Percentiles rank a stretch among this genome's conserved stretches.
Evolutionary conservation across 73 alveolate genomes (phyloP).

Genomic region (Blepharisma japonicum): DNA sequence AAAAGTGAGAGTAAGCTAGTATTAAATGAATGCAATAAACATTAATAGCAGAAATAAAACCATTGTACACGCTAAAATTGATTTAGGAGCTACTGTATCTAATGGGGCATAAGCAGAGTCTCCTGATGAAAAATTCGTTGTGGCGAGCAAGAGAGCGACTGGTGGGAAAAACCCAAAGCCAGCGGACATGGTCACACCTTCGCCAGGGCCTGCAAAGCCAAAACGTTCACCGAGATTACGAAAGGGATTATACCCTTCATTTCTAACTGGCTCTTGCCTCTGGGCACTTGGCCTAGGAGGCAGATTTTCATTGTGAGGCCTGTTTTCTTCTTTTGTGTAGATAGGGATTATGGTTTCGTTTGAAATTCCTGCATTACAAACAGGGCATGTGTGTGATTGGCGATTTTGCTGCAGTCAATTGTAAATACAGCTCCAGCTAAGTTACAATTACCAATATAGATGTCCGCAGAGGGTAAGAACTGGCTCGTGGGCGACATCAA

Average conservation of each 20-base stretch:
- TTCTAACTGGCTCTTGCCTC: conserved; percentile 48
- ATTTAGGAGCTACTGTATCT: not conserved
- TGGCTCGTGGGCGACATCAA: conserved; percentile 89
- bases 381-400: conserved; percentile 82
- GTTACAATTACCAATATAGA: conserved; percentile 55
- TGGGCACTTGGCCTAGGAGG: conserved; percentile 46
- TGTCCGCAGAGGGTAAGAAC: conserved; percentile 91
- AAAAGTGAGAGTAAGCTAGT: too few species aligned
- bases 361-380: conserved; percentile 85
- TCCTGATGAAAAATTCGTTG: conserved; percentile 5
- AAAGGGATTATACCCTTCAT: conserved; percentile 5
- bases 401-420: conserved; percentile 65
- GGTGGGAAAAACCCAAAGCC: conserved; percentile 55
- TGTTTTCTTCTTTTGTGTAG: conserved; percentile 62
- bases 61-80: not conserved
- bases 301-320: conserved; percentile 31
- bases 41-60: too few species aligned
- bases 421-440: conserved; percentile 87
- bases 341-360: conserved; percentile 81
- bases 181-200: conserved; percentile 40
- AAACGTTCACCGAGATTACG: not conserved
- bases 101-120: conserved; percentile 14
- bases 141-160: not conserved
- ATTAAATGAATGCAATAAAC: too few species aligned
- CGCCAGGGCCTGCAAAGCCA: not conserved